Evolutionary conservation across 164 flowering plant species (phyloP), one percentile per base, ranked within the genome.

Genomic region (Akebia trifoliata): DNA sequence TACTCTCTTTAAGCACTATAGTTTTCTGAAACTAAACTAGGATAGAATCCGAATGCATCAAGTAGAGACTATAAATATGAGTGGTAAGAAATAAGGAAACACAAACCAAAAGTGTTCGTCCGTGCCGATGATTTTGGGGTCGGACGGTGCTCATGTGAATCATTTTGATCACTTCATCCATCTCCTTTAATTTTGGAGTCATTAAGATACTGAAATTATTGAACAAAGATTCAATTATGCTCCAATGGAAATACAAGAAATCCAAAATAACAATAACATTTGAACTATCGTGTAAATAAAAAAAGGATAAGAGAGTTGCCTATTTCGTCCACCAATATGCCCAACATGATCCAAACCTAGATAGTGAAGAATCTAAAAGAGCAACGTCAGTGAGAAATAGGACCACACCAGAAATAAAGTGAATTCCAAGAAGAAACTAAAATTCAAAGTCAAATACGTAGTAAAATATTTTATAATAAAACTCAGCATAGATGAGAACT

Each of bases 271-370:
- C 37, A 8, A 18, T 2, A 50, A 12, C 2, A 65, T 29, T 22
- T 6, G 25, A 11, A 35, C 21, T 4, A 37, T 37, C 6, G 36
- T 42, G 18, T 0, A 28, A 6, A 50, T n/a, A 32, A 57, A 15
- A 60, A 61, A 24, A 15, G 58, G 53, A 46, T 9, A 39, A 61
- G 56, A 44, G 34, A 43, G 47, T 57, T 66, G 90, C 98, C 97
- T 85, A 62, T 69, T 74, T 50, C 97, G 89, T 17, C 98, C 97
- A 49, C 97, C 96, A 76, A 76, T 77, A 81, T 93, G 98, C 37
- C 98, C 98, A 74, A 90, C 88, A 79, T 93, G 98, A 77, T 93
- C 98, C 83, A 93, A 62, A 53, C 98, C 97, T 46, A 93, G 83
- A 76, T 90, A 93, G 78, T 90, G 99, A 69, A 90, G 99, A 74